phyloP scores from a whole-genome alignment of 2,329 filamentous ascomycete species.

The Diaporthe helianthi region DNA sequence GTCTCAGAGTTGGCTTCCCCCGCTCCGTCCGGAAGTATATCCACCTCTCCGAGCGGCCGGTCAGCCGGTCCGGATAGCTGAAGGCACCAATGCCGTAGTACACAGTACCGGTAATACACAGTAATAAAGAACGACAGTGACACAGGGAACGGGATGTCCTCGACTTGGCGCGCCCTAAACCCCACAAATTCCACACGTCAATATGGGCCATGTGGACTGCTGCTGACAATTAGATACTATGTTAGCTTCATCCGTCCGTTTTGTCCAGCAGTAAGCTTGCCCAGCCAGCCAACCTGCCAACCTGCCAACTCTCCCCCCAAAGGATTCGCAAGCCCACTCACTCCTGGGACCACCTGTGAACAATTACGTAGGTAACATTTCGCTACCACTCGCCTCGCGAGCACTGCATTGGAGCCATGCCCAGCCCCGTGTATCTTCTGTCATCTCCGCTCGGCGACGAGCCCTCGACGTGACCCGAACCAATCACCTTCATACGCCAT shows the following conservation, averaged over 20 bases:
- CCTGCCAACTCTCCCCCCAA: neutral
- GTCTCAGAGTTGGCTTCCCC: neutral
- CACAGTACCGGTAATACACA: too few relatives aligned
- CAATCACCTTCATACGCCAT: neutral
- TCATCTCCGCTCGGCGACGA: slow-evolving; percentile 17
- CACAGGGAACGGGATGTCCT: neutral
- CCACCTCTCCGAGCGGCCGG: neutral
- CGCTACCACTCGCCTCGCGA: slow-evolving; percentile 8
- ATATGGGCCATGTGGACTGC: neutral
- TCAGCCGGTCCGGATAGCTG: neutral
- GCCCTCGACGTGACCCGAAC: neutral
- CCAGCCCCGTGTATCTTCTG: neutral
- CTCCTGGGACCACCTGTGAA: neutral
- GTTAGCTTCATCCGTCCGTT: slow-evolving; percentile 3
- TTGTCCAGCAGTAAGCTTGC: neutral
- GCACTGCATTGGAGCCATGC: neutral
- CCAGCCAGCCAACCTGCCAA: neutral
- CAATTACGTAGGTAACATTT: too few relatives aligned
- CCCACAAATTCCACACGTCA: slow-evolving; percentile 2
- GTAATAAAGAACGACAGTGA: neutral
- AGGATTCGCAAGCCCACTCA: neutral
- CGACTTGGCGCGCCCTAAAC: neutral
- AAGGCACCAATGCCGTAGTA: too few relatives aligned
- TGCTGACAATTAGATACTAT: slow-evolving; percentile 2
- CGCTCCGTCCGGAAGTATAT: neutral